A percentile compares a stretch with the other conserved stretches of the same genome.
Conservation (phyloP, 78 protist genomes). For the Chrysochromulina tobinii region DNA sequence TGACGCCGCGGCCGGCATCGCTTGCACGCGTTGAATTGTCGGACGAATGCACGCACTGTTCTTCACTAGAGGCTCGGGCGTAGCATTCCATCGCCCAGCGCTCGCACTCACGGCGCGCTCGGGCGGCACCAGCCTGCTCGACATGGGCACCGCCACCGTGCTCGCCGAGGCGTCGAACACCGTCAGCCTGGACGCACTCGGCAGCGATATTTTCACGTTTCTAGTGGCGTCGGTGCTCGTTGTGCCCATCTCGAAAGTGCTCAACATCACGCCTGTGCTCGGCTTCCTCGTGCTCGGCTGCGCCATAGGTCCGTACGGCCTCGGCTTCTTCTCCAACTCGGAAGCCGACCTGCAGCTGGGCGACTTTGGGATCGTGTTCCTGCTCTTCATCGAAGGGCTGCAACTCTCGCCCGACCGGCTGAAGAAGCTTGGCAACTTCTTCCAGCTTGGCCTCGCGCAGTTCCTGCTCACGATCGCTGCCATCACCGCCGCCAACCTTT, state of each 20-base stretch:
- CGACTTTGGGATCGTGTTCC: background rate
- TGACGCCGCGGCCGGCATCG: no score
- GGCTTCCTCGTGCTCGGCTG: background rate
- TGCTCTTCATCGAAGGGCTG: background rate
- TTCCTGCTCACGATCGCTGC: background rate
- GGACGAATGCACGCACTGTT: no score
- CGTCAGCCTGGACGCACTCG: background rate
- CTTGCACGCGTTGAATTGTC: no score
- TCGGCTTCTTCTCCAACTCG: background rate
- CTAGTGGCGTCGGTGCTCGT: background rate
- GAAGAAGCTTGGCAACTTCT: background rate
- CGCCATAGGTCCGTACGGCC: background rate
- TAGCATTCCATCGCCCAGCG: no score
- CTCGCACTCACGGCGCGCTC: no score
- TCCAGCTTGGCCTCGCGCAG: background rate
- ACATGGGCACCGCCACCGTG: no score
- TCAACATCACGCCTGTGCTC: background rate
- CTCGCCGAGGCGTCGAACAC: no score
- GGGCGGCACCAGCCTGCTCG: no score
- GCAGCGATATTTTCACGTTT: background rate
- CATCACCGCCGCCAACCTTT: background rate
- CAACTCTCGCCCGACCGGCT: background rate
- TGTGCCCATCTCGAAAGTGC: background rate
- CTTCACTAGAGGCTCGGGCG: no score
- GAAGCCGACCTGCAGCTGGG: background rate